A percentile compares a stretch with the other conserved stretches of the same genome.
phyloP scores from a whole-genome alignment of 2,329 filamentous ascomycete species.

The Domatiomyces catenatus region DNA sequence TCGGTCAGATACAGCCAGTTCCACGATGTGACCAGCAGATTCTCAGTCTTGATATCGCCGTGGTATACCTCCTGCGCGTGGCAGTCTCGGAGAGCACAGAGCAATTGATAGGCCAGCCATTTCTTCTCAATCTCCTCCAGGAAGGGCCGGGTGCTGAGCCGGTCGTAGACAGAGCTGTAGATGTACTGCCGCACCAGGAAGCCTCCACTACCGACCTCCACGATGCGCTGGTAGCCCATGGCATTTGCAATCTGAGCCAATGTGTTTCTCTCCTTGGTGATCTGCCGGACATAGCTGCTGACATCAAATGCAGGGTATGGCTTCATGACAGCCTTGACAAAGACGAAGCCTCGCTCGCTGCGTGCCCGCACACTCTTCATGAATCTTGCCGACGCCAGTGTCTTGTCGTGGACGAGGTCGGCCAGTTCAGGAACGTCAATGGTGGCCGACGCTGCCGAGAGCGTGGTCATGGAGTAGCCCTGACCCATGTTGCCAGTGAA shows the following conservation, averaged over 20 bases:
- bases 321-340: constrained; percentile 91
- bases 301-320: constrained; percentile 71
- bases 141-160: constrained; percentile 85
- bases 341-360: constrained; percentile 76
- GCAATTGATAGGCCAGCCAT: constrained; percentile 90
- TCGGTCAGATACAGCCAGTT: constrained; percentile 98
- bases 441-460: constrained; percentile 77
- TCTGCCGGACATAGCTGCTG: constrained; percentile 59
- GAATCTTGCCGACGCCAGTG: constrained; percentile 78
- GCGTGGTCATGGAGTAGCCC: constrained; percentile 83
- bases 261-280: constrained; percentile 65
- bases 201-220: constrained; percentile 82
- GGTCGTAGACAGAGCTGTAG: constrained; percentile 93
- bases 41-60: constrained; percentile 97
- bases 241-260: constrained; percentile 80
- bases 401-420: constrained; percentile 82
- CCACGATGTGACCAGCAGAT: constrained; percentile 93
- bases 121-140: constrained; percentile 97
- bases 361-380: constrained; percentile 92
- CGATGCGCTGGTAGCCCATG: constrained; percentile 71
- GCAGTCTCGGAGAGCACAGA: constrained; percentile 83
- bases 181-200: constrained; percentile 90
- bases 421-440: constrained; percentile 88
- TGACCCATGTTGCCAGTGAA: constrained; percentile 63
- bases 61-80: constrained; percentile 82